These are phyloP conservation scores for Russula abietina DNA, from an alignment of 768 basidiomycete species.

Conservation along the genomic window DNA sequence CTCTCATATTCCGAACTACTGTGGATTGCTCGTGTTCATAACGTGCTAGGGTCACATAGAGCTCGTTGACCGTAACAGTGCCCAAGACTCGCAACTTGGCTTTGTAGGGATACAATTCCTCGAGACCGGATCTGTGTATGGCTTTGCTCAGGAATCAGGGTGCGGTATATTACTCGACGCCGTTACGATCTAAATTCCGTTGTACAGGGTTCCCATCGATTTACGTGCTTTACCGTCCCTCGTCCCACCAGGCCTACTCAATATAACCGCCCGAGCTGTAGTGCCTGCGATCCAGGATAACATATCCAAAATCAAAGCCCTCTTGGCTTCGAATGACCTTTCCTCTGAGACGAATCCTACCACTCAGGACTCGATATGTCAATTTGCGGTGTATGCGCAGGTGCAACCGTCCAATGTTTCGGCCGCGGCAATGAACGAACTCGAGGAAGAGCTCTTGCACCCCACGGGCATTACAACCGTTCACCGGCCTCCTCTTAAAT, in stretches of 20 bases:
- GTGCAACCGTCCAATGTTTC: conserved; percentile 51
- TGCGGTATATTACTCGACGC: conserved; percentile 31
- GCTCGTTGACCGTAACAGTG: conserved; percentile 45
- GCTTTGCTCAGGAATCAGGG: conserved; percentile 61
- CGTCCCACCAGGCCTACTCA: conserved; percentile 8
- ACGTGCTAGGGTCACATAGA: conserved; percentile 61
- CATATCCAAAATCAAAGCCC: conserved; percentile 10
- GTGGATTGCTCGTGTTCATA: conserved; percentile 1
- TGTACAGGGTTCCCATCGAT: conserved; percentile 7
- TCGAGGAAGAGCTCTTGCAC: conserved; percentile 67
- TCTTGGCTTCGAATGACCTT: conserved; percentile 13
- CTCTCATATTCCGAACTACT: neutral
- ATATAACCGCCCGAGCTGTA: conserved; percentile 20
- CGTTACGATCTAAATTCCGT: neutral
- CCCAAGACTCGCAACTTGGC: conserved; percentile 59
- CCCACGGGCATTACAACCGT: conserved; percentile 68
- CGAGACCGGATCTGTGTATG: conserved; percentile 69
- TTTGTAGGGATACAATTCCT: conserved; percentile 76
- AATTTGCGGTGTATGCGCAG: conserved; percentile 62
- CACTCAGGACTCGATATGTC: conserved; percentile 44
- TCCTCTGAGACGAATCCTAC: conserved; percentile 9
- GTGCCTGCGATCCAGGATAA: conserved; percentile 18
- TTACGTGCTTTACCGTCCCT: conserved; percentile 16
- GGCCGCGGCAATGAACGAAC: conserved; percentile 51
- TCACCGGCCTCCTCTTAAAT: conserved; percentile 46